A percentile compares a stretch with the other conserved stretches of the same genome.
phyloP scores from a whole-genome alignment of 1,284 basidiomycete species.

The Sphagnurus paluster region DNA sequence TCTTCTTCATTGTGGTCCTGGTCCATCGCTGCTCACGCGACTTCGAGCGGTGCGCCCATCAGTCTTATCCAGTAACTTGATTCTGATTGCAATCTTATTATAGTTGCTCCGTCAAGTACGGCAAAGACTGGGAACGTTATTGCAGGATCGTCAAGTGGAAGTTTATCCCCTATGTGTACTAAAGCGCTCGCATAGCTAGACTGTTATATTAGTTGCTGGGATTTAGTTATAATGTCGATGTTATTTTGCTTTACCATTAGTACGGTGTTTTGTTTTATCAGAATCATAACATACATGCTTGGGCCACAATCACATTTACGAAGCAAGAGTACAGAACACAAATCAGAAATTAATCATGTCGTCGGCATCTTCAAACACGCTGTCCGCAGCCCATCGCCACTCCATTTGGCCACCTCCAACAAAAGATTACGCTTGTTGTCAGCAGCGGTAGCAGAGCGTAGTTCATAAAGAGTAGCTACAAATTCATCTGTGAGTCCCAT shows the following conservation, averaged over 20 bases:
- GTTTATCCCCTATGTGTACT: slow-evolving; percentile 81
- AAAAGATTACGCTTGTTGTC: slow-evolving; percentile 75
- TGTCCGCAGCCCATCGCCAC: slow-evolving; percentile 76
- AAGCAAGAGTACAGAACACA: too few species aligned
- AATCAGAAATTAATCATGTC: slow-evolving; percentile 33
- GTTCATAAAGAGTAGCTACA: slow-evolving; percentile 77
- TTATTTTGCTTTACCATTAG: not conserved
- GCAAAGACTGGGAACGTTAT: slow-evolving; percentile 93
- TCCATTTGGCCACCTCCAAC: slow-evolving; percentile 77
- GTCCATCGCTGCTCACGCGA: slow-evolving; percentile 88
- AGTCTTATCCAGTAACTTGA: not conserved
- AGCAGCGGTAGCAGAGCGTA: slow-evolving; percentile 65
- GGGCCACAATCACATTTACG: too few species aligned
- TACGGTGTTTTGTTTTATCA: too few species aligned
- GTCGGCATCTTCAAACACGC: slow-evolving; percentile 79
- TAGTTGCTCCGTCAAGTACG: slow-evolving; percentile 90
- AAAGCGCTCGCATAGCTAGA: slow-evolving; percentile 4
- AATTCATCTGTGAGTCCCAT: too few species aligned
- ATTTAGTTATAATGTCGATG: slow-evolving; percentile 1
- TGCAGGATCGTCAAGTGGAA: slow-evolving; percentile 85
- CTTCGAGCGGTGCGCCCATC: slow-evolving; percentile 74
- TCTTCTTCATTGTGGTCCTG: slow-evolving; percentile 91
- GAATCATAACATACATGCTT: too few species aligned
- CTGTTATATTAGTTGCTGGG: not conserved
- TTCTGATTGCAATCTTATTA: not conserved